A percentile compares a stretch with the other conserved stretches of the same genome.
phyloP scores from a whole-genome alignment of 169 alveolate genomes.

The Plasmodium malariae region DNA sequence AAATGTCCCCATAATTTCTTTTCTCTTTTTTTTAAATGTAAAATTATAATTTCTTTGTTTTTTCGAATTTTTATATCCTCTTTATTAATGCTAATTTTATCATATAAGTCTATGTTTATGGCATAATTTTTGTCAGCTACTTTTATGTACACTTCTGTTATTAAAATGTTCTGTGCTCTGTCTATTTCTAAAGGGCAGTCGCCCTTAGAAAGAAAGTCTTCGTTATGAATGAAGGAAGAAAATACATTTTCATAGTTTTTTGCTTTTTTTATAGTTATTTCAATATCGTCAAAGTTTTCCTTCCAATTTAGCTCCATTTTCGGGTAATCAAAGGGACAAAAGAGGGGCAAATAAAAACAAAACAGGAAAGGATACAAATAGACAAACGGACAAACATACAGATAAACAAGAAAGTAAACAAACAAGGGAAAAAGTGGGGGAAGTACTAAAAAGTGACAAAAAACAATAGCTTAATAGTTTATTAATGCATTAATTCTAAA shows the following conservation, averaged over 20 bases:
- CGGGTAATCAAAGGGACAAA: neutral
- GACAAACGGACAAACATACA: no score
- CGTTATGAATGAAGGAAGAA: neutral
- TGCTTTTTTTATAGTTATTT: slow-evolving; percentile 33
- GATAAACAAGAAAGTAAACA: neutral
- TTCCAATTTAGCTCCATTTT: slow-evolving; percentile 53
- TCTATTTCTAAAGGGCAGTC: slow-evolving; percentile 6
- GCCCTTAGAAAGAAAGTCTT: neutral
- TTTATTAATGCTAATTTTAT: slow-evolving; percentile 36
- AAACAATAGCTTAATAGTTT: no score
- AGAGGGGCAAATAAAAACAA: neutral
- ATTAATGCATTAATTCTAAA: no score
- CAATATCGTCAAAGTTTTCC: slow-evolving; percentile 42
- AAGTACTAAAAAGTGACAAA: neutral
- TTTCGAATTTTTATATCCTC: slow-evolving; percentile 31
- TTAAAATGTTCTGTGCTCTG: slow-evolving; percentile 14
- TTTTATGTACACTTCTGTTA: slow-evolving; percentile 51
- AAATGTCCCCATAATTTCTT: slow-evolving; percentile 71
- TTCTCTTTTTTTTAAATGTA: slow-evolving; percentile 55
- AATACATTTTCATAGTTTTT: neutral
- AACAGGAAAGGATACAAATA: neutral
- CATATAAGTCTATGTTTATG: slow-evolving; percentile 50
- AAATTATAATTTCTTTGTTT: slow-evolving; percentile 3
- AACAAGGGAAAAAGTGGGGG: neutral
- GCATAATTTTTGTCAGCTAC: slow-evolving; percentile 30